phyloP scores from a whole-genome alignment of 1,284 basidiomycete species.

The Wolfiporia cocos region DNA sequence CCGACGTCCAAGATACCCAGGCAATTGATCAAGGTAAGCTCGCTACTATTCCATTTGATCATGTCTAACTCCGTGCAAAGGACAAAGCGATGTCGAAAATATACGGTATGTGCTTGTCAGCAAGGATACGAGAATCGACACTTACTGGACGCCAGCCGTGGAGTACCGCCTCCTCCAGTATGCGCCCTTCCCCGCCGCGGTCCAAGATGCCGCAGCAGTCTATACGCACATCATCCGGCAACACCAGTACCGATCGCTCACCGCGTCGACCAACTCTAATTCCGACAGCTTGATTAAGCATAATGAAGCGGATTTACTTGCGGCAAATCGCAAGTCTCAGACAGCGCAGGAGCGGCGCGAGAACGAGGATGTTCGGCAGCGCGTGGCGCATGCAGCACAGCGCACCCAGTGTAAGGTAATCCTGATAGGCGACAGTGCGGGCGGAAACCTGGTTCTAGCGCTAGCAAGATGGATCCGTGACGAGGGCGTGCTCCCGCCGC shows the following conservation, averaged over 20 bases:
- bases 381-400: conserved; percentile 11
- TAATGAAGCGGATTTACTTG: conserved; percentile 1
- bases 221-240: conserved; percentile 47
- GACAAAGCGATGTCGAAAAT: conserved; percentile 33
- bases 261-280: conserved; percentile 1
- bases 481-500: conserved; percentile 36
- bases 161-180: conserved; percentile 47
- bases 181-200: conserved; percentile 54
- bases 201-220: conserved; percentile 56
- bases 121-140: background rate
- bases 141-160: conserved; percentile 25
- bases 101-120: conserved; percentile 20
- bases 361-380: conserved; percentile 10
- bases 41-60: no score
- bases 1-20: conserved; percentile 43
- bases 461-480: conserved; percentile 46
- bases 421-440: conserved; percentile 65
- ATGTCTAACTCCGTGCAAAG: conserved; percentile 21
- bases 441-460: conserved; percentile 63
- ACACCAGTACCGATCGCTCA: conserved; percentile 9
- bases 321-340: no score
- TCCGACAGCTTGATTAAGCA: conserved; percentile 8
- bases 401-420: conserved; percentile 45
- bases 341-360: conserved; percentile 10
- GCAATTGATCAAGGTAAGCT: conserved; percentile 32